phyloP scores from a whole-genome alignment of 805 yeast genomes.

The Myxozyma geophila region DNA sequence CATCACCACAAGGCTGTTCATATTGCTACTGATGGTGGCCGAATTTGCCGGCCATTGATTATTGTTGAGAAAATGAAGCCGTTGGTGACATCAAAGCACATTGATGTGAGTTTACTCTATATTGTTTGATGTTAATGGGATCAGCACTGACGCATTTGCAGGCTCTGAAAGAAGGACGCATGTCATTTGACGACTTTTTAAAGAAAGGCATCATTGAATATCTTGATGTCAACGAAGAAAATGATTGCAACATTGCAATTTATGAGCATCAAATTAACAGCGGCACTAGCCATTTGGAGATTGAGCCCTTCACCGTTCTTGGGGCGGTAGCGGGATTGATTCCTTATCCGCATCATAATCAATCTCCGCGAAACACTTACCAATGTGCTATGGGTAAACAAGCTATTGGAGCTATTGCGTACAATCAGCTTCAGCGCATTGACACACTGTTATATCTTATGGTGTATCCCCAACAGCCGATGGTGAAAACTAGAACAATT shows the following conservation, averaged over 20 bases:
- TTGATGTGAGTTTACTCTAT: conserved; percentile 43
- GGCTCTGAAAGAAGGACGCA: conserved; percentile 64
- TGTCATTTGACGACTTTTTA: conserved; percentile 91
- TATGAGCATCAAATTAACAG: conserved; percentile 67
- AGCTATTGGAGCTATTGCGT: conserved; percentile 99
- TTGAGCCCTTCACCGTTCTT: conserved; percentile 89
- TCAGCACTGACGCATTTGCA: background rate
- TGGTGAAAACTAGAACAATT: conserved; percentile 97
- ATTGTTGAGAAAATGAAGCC: conserved; percentile 77
- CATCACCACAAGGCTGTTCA: conserved; percentile 91
- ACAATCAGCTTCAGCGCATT: conserved; percentile 93
- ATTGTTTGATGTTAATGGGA: too few species aligned
- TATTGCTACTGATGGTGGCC: conserved; percentile 98
- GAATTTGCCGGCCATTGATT: conserved; percentile 95
- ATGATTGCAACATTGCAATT: conserved; percentile 88
- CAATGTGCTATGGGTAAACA: conserved; percentile 99
- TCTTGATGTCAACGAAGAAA: conserved; percentile 95
- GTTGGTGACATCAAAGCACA: conserved; percentile 72
- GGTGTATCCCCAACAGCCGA: conserved; percentile 99
- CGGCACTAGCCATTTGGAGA: conserved; percentile 84
- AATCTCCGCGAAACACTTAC: conserved; percentile 98
- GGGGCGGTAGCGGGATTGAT: conserved; percentile 98
- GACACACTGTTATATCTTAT: conserved; percentile 90
- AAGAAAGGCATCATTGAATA: conserved; percentile 88
- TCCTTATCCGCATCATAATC: conserved; percentile 99